Conservation (phyloP, 345 rosid genomes). For the Conringia planisiliqua region DNA sequence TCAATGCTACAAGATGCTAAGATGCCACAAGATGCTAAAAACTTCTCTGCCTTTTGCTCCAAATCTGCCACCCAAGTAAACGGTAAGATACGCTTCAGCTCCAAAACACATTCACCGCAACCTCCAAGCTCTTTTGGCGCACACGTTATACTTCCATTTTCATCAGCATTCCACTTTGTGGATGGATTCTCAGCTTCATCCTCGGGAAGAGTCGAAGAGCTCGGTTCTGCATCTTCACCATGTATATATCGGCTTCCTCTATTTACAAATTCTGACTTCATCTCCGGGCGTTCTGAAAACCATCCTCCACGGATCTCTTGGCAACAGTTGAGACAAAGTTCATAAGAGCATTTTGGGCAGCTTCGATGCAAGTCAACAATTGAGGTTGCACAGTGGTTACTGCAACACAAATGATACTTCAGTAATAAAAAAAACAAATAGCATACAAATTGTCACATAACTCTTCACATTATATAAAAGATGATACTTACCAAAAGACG, state of each 20-base stretch:
- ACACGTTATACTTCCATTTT: slow-evolving; percentile 59
- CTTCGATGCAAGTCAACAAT: slow-evolving; percentile 86
- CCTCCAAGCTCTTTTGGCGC: slow-evolving; percentile 70
- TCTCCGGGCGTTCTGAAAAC: slow-evolving; percentile 42
- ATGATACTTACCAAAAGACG: slow-evolving; percentile 62
- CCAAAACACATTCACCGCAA: slow-evolving; percentile 59
- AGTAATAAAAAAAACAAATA: background rate
- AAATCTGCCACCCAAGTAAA: slow-evolving; percentile 51
- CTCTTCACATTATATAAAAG: background rate
- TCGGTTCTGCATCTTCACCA: slow-evolving; percentile 58
- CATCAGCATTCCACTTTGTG: slow-evolving; percentile 46
- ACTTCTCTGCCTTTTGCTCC: slow-evolving; percentile 38
- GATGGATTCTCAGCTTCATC: slow-evolving; percentile 22
- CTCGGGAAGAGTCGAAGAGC: slow-evolving; percentile 1
- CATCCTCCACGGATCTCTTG: slow-evolving; percentile 62
- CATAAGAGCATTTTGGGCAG: slow-evolving; percentile 71
- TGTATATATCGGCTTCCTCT: slow-evolving; percentile 69
- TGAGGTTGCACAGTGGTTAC: slow-evolving; percentile 92
- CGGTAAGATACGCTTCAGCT: slow-evolving; percentile 70
- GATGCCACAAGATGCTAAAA: slow-evolving; percentile 25
- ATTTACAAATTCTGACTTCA: slow-evolving; percentile 39
- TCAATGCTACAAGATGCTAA: background rate
- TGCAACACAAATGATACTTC: slow-evolving; percentile 20
- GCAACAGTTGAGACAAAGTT: slow-evolving; percentile 84
- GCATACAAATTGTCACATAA: background rate